A percentile compares a stretch with the other conserved stretches of the same genome.
Conservation (phyloP, 495 filamentous ascomycete genomes). For the Lasiosphaeria hispida region DNA sequence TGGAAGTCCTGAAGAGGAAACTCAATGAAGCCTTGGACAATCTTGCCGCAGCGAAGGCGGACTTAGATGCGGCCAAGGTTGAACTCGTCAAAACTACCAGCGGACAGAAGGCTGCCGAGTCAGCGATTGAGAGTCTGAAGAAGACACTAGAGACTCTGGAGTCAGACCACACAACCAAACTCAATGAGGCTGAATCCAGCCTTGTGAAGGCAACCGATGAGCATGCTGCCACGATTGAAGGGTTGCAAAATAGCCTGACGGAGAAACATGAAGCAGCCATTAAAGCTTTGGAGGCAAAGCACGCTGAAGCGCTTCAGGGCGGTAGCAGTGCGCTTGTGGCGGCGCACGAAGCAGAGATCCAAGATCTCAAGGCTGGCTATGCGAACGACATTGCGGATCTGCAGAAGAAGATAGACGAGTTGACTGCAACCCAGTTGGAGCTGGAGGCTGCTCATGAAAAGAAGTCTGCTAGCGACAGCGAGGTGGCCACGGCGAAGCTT, state of each 20-base stretch:
- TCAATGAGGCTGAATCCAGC: slow-evolving; percentile 33
- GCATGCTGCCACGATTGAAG: slow-evolving; percentile 41
- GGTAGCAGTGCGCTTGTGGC: slow-evolving; percentile 29
- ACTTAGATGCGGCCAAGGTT: slow-evolving; percentile 35
- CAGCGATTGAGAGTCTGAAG: slow-evolving; percentile 42
- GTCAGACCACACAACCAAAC: slow-evolving; percentile 36
- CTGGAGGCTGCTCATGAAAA: slow-evolving; percentile 31
- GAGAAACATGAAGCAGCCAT: slow-evolving; percentile 42
- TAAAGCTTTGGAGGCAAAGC: slow-evolving; percentile 40
- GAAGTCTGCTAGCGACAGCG: slow-evolving; percentile 28
- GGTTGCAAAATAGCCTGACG: slow-evolving; percentile 38
- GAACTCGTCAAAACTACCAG: slow-evolving; percentile 35
- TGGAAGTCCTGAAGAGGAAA: slow-evolving; percentile 41
- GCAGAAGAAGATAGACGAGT: slow-evolving; percentile 43
- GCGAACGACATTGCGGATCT: slow-evolving; percentile 37
- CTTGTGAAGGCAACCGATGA: slow-evolving; percentile 36
- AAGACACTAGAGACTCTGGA: slow-evolving; percentile 41
- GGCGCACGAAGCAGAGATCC: slow-evolving; percentile 37
- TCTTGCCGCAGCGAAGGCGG: slow-evolving; percentile 40
- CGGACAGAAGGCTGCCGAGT: slow-evolving; percentile 38
- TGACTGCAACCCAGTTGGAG: slow-evolving; percentile 31
- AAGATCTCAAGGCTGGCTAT: slow-evolving; percentile 42
- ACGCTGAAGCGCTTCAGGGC: slow-evolving; percentile 39
- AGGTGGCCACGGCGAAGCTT: slow-evolving; percentile 35
- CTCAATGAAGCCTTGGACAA: slow-evolving; percentile 43